Percentiles rank a stretch among this genome's conserved stretches.
These are phyloP conservation scores for Fusarium sp. DNA, from an alignment of 2,329 filamentous ascomycete genomes.

Conservation along the genomic window DNA sequence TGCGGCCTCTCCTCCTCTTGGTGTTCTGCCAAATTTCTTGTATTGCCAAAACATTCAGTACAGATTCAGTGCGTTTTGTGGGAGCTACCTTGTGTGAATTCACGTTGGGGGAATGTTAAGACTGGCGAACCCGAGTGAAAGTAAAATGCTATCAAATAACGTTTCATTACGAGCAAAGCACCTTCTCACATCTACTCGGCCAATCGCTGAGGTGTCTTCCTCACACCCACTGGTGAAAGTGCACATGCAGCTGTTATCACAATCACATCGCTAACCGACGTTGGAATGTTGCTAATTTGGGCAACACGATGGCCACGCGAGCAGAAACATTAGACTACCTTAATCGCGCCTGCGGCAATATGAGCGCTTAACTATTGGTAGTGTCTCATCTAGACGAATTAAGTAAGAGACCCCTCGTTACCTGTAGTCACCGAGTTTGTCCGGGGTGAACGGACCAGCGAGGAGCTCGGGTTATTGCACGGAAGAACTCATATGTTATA, in stretches of 20 bases:
- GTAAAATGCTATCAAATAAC: background rate
- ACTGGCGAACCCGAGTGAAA: background rate
- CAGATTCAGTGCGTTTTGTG: background rate
- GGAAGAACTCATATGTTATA: background rate
- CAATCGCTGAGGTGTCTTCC: background rate
- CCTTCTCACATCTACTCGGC: background rate
- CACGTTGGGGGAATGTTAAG: background rate
- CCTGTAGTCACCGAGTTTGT: background rate
- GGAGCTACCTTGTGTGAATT: background rate
- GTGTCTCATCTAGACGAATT: background rate
- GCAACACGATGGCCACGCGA: background rate
- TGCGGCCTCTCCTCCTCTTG: background rate
- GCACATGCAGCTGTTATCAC: conserved; percentile 10
- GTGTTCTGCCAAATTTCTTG: background rate
- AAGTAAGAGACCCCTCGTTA: background rate
- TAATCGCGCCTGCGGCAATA: conserved; percentile 14
- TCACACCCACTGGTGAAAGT: background rate
- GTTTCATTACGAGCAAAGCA: background rate
- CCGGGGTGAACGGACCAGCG: background rate
- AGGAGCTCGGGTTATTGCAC: background rate
- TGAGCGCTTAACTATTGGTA: conserved; percentile 3
- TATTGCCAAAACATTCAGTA: background rate
- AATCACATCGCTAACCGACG: conserved; percentile 9
- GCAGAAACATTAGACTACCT: background rate
- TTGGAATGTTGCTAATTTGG: conserved; percentile 5